Conservation (phyloP, 176 grass and related monocot species). For the Metroxylon sagu region DNA sequence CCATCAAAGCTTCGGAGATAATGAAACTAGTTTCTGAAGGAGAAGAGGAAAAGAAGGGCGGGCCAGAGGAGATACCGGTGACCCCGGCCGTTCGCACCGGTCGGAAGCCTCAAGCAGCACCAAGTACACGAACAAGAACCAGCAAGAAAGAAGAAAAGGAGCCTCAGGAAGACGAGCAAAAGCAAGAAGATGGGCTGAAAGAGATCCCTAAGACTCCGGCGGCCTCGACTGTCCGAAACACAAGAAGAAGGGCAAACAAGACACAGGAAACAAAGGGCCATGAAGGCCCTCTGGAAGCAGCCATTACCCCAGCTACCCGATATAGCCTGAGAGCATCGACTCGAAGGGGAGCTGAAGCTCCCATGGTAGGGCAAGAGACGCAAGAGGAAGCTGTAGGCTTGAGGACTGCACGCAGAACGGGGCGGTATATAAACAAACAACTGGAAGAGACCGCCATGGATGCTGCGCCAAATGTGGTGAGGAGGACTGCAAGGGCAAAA, state of each 20-base stretch:
- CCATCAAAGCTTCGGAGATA: slow-evolving; percentile 36
- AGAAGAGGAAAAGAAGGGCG: slow-evolving; percentile 29
- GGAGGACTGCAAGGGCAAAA: slow-evolving; percentile 5
- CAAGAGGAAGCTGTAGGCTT: background rate
- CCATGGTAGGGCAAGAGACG: slow-evolving; percentile 10
- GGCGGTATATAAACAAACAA: slow-evolving; percentile 13
- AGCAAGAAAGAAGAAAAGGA: background rate
- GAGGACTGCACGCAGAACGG: slow-evolving; percentile 10
- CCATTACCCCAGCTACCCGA: slow-evolving; percentile 5
- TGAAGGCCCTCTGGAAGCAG: slow-evolving; percentile 16
- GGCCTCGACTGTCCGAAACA: background rate
- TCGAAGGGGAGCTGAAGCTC: slow-evolving; percentile 8
- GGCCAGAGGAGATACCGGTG: slow-evolving; percentile 33
- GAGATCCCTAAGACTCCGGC: slow-evolving; percentile 18
- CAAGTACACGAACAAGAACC: background rate
- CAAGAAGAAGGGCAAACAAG: slow-evolving; percentile 7
- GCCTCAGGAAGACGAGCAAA: background rate
- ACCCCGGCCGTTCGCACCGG: slow-evolving; percentile 21
- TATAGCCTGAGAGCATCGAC: slow-evolving; percentile 1
- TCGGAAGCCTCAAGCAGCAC: slow-evolving; percentile 27
- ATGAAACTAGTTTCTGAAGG: slow-evolving; percentile 28
- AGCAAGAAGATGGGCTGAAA: background rate
- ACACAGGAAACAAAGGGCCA: slow-evolving; percentile 6
- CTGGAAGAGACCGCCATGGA: background rate
- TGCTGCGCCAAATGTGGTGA: slow-evolving; percentile 14